Evolutionary conservation across 768 basidiomycete species (phyloP), one percentile per base, ranked within the genome.

Genomic region (Pulveroboletus sp.): DNA sequence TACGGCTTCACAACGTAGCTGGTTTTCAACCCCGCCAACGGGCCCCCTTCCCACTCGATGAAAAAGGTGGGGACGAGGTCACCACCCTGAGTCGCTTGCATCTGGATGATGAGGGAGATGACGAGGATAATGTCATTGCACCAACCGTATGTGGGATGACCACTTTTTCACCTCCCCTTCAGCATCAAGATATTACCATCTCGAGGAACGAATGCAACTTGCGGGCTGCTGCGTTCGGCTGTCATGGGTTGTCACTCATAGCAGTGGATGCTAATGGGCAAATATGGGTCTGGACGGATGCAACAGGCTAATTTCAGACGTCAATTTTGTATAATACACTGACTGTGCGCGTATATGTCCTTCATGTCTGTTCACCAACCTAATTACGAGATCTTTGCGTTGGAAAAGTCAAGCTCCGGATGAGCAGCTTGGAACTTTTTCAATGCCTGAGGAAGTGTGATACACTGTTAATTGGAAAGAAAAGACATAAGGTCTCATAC

Each of bases 361-460:
- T 36, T 21, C 31, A 36, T 5, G 2, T 32, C 21, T 37, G 38
- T 24, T 34, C 7, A 39, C 23, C 16, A 39, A 35, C 19, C n/a
- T 40, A 6, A 16, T 49, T 73, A 92, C 52, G 86, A 85, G 47
- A 93, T 88, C 67, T 92, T 92, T 10, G 90, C 93, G 12, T 94
- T 85, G 23, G 88, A 90, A 65, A 97, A 94, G 68, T 97, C 94
- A 60, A 97, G 76, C 67, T 97, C 94, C 1, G 94, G 94, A 67
- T 97, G 94, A 33, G 81, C 80, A 1, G 74, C 82, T 71, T 94
- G 89, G 72, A 97, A 97, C 68, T 87, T 94, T 70, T 84, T 81
- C 49, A 98, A 71, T 38, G 89, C 84, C 86, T 94, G 51, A 23
- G 16, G 13, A 36, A 40, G 40, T 32, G 23, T 42, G 35, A 47